Evolutionary conservation across 2,329 filamentous ascomycete species (phyloP).

Genomic region (Diaporthe sp.): DNA sequence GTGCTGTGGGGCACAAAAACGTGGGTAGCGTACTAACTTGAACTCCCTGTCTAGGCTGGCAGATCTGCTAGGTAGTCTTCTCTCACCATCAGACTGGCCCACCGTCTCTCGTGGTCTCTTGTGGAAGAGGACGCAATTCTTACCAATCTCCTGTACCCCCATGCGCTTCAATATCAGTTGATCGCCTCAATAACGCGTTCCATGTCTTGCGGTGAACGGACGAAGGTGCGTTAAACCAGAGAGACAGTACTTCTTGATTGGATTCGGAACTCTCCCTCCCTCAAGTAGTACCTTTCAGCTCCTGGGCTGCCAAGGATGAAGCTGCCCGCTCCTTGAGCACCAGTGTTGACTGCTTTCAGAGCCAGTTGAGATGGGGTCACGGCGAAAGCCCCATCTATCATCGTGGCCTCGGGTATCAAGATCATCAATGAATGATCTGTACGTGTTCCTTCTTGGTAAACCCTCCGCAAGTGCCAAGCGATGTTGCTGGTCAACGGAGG

Average conservation of each 20-base stretch:
- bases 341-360: background rate
- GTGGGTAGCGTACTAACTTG: background rate
- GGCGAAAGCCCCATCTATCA: background rate
- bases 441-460: background rate
- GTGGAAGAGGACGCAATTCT: background rate
- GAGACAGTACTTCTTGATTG: background rate
- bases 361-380: background rate
- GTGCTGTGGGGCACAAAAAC: background rate
- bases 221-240: background rate
- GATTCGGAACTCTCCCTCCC: background rate
- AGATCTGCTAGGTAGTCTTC: background rate
- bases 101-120: background rate
- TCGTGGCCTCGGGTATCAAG: slow-evolving; percentile 1
- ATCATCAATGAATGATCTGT: slow-evolving; percentile 5
- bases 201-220: slow-evolving; percentile 13
- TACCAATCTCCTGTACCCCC: background rate
- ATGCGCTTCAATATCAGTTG: background rate
- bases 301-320: background rate
- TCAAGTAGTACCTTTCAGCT: background rate
- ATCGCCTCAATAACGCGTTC: slow-evolving; percentile 14
- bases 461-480: background rate
- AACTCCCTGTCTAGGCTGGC: background rate
- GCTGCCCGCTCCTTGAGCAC: background rate
- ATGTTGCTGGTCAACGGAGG: background rate
- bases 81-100: background rate